phyloP scores from a whole-genome alignment of 192 early-diverging fungal species.

The Coemansia sp. region DNA sequence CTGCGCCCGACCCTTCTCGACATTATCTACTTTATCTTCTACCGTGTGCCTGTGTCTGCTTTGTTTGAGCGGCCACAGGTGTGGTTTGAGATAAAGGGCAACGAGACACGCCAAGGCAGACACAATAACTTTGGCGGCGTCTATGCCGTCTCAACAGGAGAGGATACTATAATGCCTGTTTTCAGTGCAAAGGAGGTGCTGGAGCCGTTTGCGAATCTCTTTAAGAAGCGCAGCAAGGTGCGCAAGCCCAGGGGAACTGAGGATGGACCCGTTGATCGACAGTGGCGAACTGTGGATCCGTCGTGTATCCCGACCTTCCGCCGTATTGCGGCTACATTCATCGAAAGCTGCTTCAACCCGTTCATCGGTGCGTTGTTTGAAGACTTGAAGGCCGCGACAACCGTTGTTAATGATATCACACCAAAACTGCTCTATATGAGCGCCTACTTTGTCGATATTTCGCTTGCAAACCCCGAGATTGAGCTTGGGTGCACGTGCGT shows the following conservation, averaged over 20 bases:
- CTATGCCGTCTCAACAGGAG: conserved; percentile 57
- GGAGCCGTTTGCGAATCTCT: conserved; percentile 48
- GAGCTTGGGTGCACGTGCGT: conserved; percentile 45
- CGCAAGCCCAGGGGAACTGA: conserved; percentile 20
- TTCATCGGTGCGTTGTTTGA: conserved; percentile 45
- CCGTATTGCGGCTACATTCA: conserved; percentile 35
- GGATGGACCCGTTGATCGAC: conserved; percentile 23
- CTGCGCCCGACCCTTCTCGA: conserved; percentile 49
- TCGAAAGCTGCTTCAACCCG: conserved; percentile 54
- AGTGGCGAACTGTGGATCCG: conserved; percentile 37
- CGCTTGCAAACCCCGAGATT: conserved; percentile 43
- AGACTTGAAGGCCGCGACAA: conserved; percentile 20
- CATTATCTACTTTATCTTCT: conserved; percentile 52
- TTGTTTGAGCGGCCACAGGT: conserved; percentile 32
- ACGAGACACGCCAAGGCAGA: conserved; percentile 34
- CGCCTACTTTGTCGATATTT: conserved; percentile 53
- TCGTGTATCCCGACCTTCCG: conserved; percentile 32
- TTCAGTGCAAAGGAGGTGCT: conserved; percentile 44
- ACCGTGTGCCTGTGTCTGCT: conserved; percentile 41
- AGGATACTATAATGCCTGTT: conserved; percentile 51
- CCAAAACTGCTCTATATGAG: conserved; percentile 43
- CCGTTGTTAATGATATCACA: conserved; percentile 20
- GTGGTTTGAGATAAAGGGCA: conserved; percentile 25
- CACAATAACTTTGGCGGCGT: conserved; percentile 75
- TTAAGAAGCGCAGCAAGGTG: conserved; percentile 19